These are phyloP conservation scores for Tricholoma bakamatsutake DNA, from an alignment of 768 basidiomycete genomes.

Conservation along the genomic window DNA sequence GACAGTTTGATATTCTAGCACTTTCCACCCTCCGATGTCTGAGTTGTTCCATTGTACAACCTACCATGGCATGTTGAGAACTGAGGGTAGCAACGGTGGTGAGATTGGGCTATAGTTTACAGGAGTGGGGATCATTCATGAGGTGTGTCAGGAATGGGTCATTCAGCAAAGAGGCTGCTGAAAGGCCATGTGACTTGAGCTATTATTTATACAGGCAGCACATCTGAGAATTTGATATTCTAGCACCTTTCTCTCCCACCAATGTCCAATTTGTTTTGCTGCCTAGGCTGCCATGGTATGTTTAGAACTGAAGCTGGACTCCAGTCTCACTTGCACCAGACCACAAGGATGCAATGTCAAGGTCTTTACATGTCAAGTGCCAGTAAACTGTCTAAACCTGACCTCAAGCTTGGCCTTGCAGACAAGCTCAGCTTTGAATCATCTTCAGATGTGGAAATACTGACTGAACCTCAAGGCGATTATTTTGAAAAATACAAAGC, in stretches of 20 bases:
- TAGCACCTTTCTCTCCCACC: neutral
- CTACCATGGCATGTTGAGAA: neutral
- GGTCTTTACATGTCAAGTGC: neutral
- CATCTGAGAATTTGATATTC: neutral
- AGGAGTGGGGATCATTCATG: neutral
- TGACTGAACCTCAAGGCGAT: neutral
- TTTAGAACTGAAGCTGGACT: neutral
- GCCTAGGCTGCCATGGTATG: neutral
- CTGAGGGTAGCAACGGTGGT: neutral
- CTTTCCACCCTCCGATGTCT: neutral
- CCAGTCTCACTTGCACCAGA: neutral
- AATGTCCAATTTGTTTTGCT: neutral
- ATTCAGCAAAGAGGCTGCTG: neutral
- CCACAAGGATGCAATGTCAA: neutral
- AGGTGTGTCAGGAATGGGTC: neutral
- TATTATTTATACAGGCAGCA: neutral
- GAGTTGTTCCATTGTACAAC: neutral
- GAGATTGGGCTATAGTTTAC: neutral
- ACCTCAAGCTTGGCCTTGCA: neutral
- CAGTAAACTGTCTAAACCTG: neutral
- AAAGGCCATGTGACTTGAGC: neutral
- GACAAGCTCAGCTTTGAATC: neutral
- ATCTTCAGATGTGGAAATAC: neutral
- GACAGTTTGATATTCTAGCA: neutral
- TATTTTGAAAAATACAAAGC: neutral